Evolutionary conservation across 768 basidiomycete species (phyloP).

Genomic region (Suillus sp.): DNA sequence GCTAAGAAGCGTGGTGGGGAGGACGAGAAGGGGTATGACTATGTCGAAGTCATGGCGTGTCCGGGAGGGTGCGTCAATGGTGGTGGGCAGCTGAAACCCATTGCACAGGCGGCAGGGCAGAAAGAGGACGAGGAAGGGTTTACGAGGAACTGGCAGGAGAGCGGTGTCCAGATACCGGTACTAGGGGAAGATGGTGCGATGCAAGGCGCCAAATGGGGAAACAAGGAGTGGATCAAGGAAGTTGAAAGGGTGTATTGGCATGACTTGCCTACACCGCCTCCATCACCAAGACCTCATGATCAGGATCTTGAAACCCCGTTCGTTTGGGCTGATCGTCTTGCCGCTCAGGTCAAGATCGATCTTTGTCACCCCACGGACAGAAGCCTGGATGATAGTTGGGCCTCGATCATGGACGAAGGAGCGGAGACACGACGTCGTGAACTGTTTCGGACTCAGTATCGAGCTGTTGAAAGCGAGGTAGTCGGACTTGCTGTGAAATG

Average conservation of each 20-base stretch:
- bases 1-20: conserved; percentile 37
- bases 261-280: conserved; percentile 47
- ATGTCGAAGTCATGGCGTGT: conserved; percentile 99
- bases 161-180: conserved; percentile 41
- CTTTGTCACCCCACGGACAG: conserved; percentile 37
- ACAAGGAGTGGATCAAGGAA: conserved; percentile 76
- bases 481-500: conserved; percentile 76
- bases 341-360: conserved; percentile 43
- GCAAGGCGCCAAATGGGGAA: conserved; percentile 72
- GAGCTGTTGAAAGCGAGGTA: conserved; percentile 85
- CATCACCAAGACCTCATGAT: conserved; percentile 35
- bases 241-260: conserved; percentile 88
- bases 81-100: conserved; percentile 68
- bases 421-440: conserved; percentile 46
- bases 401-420: conserved; percentile 40
- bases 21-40: conserved; percentile 68
- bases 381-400: conserved; percentile 38
- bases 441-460: conserved; percentile 77
- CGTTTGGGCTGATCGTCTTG: conserved; percentile 39
- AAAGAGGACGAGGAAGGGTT: conserved; percentile 65
- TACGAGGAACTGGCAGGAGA: conserved; percentile 59
- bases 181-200: conserved; percentile 27
- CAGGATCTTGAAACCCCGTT: conserved; percentile 9
- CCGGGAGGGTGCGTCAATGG: conserved; percentile 97
- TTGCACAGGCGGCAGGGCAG: conserved; percentile 6